Evolutionary conservation across 306 rosid genomes (phyloP).

Genomic region (Hippophae gyantsensis): DNA sequence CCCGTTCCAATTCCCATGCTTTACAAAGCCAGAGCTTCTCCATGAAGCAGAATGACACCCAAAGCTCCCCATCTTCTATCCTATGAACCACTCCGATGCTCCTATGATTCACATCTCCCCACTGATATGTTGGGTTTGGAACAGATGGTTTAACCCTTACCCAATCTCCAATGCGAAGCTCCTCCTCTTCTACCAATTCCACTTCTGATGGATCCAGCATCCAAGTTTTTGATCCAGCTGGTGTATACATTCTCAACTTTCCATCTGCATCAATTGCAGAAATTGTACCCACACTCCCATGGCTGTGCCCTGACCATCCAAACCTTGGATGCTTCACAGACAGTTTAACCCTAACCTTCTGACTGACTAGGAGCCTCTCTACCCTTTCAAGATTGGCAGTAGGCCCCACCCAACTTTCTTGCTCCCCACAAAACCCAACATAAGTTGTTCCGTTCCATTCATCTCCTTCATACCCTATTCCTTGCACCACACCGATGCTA

Average conservation of each 20-base stretch:
- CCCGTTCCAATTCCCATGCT: slow-evolving; percentile 67
- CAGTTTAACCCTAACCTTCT: slow-evolving; percentile 66
- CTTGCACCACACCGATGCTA: slow-evolving; percentile 88
- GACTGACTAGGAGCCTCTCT: slow-evolving; percentile 59
- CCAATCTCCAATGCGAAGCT: slow-evolving; percentile 81
- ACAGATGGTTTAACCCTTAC: slow-evolving; percentile 70
- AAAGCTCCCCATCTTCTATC: slow-evolving; percentile 71
- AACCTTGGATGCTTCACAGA: slow-evolving; percentile 75
- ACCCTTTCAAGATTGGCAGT: slow-evolving; percentile 59
- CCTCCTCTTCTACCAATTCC: slow-evolving; percentile 61
- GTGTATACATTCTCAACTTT: slow-evolving; percentile 80
- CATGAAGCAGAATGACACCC: slow-evolving; percentile 74
- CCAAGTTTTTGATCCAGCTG: slow-evolving; percentile 88
- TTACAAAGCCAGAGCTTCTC: slow-evolving; percentile 93
- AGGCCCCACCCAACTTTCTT: slow-evolving; percentile 87
- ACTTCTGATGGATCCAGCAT: slow-evolving; percentile 96
- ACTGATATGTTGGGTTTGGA: slow-evolving; percentile 81
- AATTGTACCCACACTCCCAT: slow-evolving; percentile 65
- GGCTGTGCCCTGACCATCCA: slow-evolving; percentile 93
- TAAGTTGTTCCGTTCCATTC: slow-evolving; percentile 60
- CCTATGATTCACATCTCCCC: slow-evolving; percentile 92
- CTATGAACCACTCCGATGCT: slow-evolving; percentile 89
- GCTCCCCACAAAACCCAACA: slow-evolving; percentile 91
- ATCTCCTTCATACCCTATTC: slow-evolving; percentile 70
- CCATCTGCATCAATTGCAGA: slow-evolving; percentile 92